These are phyloP conservation scores for Capsella bursapastoris DNA, from an alignment of 345 rosid species.

Conservation along the genomic window DNA sequence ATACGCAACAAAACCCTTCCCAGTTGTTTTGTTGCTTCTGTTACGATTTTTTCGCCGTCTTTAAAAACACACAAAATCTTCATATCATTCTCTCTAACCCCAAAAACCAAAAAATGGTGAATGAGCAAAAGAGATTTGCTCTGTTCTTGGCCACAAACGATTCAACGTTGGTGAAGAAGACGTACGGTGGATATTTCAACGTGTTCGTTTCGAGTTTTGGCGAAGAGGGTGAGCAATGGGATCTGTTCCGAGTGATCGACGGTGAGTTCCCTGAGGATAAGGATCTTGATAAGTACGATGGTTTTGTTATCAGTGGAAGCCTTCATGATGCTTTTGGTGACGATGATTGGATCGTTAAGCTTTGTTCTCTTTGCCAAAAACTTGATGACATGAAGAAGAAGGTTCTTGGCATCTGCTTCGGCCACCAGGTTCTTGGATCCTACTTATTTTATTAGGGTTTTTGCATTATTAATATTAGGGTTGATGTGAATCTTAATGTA, in stretches of 20 bases:
- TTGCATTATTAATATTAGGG: too few relatives aligned
- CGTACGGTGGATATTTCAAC: constrained; percentile 80
- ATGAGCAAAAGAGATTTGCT: constrained; percentile 55
- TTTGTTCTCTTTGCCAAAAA: constrained; percentile 64
- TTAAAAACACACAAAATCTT: not conserved
- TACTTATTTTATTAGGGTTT: too few relatives aligned
- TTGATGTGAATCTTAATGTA: not conserved
- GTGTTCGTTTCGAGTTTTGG: constrained; percentile 73
- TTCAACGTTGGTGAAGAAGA: constrained; percentile 68
- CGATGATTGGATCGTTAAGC: constrained; percentile 76
- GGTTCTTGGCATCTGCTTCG: constrained; percentile 87
- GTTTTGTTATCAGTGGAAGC: constrained; percentile 83
- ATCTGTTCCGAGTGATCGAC: constrained; percentile 68
- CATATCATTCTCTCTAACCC: not conserved
- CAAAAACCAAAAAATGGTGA: constrained; percentile 24
- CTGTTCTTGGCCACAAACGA: constrained; percentile 72
- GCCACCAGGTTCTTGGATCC: constrained; percentile 71
- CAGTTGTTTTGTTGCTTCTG: constrained; percentile 21
- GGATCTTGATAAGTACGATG: constrained; percentile 68
- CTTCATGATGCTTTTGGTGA: constrained; percentile 79
- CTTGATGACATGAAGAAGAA: constrained; percentile 81
- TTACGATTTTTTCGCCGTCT: not conserved
- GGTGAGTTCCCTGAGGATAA: constrained; percentile 78
- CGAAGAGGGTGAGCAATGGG: constrained; percentile 82
- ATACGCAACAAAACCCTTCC: constrained; percentile 23